Evolutionary conservation across 2,329 filamentous ascomycete species (phyloP).

Genomic region (Pyricularia sp.): DNA sequence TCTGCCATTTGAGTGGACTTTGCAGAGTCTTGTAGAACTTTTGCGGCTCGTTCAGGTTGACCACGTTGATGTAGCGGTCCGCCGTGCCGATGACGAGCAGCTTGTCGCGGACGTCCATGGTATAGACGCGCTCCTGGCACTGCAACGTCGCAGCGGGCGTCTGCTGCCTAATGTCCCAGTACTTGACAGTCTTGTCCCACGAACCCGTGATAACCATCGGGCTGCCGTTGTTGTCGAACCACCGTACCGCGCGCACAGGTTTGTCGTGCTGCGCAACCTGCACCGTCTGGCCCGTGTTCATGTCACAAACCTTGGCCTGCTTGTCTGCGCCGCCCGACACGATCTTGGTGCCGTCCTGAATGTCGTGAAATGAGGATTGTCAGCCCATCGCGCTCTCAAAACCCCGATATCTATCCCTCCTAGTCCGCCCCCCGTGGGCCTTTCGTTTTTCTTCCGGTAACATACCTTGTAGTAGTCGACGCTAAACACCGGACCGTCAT

Average conservation of each 20-base stretch:
- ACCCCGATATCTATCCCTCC: conserved; percentile 4
- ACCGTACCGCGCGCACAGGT: conserved; percentile 68
- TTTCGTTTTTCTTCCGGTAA: neutral
- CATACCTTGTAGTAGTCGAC: conserved; percentile 80
- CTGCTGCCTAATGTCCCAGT: conserved; percentile 69
- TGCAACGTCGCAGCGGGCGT: conserved; percentile 56
- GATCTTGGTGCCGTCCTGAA: conserved; percentile 80
- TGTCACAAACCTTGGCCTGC: conserved; percentile 78
- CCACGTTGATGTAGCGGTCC: conserved; percentile 90
- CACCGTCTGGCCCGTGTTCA: conserved; percentile 54
- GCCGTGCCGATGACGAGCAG: conserved; percentile 88
- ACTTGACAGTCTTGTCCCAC: conserved; percentile 86
- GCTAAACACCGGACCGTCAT: conserved; percentile 75
- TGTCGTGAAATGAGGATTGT: neutral
- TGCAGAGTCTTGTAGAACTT: conserved; percentile 95
- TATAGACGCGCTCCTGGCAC: conserved; percentile 74
- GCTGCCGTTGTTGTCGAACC: conserved; percentile 62
- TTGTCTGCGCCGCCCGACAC: conserved; percentile 87
- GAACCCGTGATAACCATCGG: conserved; percentile 87
- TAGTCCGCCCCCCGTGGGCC: neutral
- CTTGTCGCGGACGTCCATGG: conserved; percentile 83
- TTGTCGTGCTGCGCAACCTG: conserved; percentile 81
- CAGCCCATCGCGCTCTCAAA: neutral
- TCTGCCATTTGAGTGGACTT: conserved; percentile 97
- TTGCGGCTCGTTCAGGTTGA: conserved; percentile 80